Conservation (phyloP, 73 alveolate genomes). For the Blepharisma stoltei region DNA sequence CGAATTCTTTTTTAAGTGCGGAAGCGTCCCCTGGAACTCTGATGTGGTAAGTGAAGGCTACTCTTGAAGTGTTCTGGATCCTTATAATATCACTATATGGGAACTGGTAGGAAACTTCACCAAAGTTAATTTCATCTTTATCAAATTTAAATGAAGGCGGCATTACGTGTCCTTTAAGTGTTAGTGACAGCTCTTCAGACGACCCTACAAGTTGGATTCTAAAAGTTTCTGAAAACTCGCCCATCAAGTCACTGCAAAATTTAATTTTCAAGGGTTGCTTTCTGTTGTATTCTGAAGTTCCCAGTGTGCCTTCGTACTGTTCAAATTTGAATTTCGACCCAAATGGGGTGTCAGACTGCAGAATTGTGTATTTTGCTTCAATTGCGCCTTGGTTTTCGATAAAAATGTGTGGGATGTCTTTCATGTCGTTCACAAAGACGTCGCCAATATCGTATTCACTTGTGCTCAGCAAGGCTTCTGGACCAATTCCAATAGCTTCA, state of each 20-base stretch:
- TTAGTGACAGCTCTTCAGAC: constrained; percentile 55
- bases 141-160: constrained; percentile 99
- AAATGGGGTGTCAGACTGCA: constrained; percentile 80
- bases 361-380: constrained; percentile 49
- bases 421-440: constrained; percentile 84
- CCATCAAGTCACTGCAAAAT: constrained; percentile 94
- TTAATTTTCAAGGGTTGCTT: constrained; percentile 72
- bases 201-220: constrained; percentile 44
- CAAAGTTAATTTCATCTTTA: constrained; percentile 97
- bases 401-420: constrained; percentile 59
- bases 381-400: constrained; percentile 61
- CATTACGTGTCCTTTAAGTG: constrained; percentile 96
- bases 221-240: constrained; percentile 99
- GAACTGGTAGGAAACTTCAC: constrained; percentile 97
- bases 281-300: constrained; percentile 81
- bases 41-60: constrained; percentile 95
- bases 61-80: constrained; percentile 78
- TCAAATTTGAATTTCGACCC: constrained; percentile 76
- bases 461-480: constrained; percentile 85
- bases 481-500: constrained; percentile 99
- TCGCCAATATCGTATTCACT: constrained; percentile 94
- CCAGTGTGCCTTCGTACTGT: constrained; percentile 78
- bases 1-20: constrained; percentile 95
- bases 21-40: constrained; percentile 99
- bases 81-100: constrained; percentile 90